phyloP scores from a whole-genome alignment of 805 yeast genomes.

The Monosporozyma yasuniensis region DNA sequence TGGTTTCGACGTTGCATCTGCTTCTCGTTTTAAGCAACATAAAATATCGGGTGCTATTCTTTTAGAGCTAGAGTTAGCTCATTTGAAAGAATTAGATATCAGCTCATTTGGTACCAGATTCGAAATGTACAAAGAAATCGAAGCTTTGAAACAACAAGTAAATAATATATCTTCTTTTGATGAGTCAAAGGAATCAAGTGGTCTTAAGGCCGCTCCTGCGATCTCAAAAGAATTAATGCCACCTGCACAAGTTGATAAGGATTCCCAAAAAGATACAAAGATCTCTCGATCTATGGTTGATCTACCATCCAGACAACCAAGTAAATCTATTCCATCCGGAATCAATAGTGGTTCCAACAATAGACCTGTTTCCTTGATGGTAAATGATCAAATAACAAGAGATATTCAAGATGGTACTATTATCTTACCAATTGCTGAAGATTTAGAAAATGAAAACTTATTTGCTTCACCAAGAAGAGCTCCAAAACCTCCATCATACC shows the following conservation, averaged over 20 bases:
- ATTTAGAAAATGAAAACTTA: constrained; percentile 17
- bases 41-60: constrained; percentile 83
- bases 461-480: constrained; percentile 66
- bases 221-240: constrained; percentile 30
- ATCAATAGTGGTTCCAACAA: constrained; percentile 3
- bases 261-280: constrained; percentile 12
- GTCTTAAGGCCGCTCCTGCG: background rate
- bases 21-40: constrained; percentile 75
- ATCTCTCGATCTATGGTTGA: constrained; percentile 20
- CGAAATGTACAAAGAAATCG: constrained; percentile 84
- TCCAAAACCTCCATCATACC: constrained; percentile 54
- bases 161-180: background rate
- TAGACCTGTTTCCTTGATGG: constrained; percentile 13
- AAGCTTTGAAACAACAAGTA: constrained; percentile 37
- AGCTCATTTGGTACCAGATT: constrained; percentile 91
- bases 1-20: constrained; percentile 68
- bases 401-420: constrained; percentile 5
- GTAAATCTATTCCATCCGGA: background rate
- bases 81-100: constrained; percentile 86
- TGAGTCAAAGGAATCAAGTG: constrained; percentile 7
- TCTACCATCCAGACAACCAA: constrained; percentile 5
- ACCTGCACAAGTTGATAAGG: constrained; percentile 30
- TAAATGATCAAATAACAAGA: constrained; percentile 8
- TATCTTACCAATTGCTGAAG: constrained; percentile 3
- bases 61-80: constrained; percentile 74